phyloP scores from a whole-genome alignment of 2,329 filamentous ascomycete species.

The Ophiosphaerella korrae region DNA sequence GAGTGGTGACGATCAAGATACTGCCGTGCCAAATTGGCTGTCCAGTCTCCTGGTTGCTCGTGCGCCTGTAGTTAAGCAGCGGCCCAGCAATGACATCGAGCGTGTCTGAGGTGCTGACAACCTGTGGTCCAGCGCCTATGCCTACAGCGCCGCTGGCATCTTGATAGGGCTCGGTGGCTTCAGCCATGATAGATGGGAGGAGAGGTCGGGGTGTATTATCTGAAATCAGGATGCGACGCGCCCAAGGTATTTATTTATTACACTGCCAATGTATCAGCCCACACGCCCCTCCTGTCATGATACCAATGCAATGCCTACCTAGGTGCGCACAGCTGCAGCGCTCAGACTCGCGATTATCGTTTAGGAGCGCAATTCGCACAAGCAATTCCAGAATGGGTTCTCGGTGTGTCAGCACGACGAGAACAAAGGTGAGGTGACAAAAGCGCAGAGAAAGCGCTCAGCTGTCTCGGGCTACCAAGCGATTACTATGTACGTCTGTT shows the following conservation, averaged over 20 bases:
- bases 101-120: constrained; percentile 47
- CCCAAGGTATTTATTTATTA: too few species aligned
- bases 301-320: too few species aligned
- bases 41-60: constrained; percentile 60
- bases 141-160: constrained; percentile 39
- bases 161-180: constrained; percentile 18
- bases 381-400: too few species aligned
- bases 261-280: too few species aligned
- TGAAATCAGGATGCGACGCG: too few species aligned
- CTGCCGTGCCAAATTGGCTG: constrained; percentile 76
- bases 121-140: constrained; percentile 51
- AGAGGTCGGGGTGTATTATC: not conserved
- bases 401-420: too few species aligned
- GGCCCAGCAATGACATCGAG: constrained; percentile 72
- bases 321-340: too few species aligned
- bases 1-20: constrained; percentile 79
- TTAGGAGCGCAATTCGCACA: constrained; percentile 1
- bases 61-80: constrained; percentile 77
- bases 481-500: too few species aligned
- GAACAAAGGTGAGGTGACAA: constrained; percentile 3
- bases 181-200: constrained; percentile 4
- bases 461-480: constrained; percentile 11
- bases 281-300: too few species aligned
- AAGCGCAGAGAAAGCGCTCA: constrained; percentile 7
- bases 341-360: too few species aligned